These are phyloP conservation scores for Magnolia officinalis DNA, from an alignment of 164 flowering plant genomes.

Conservation along the genomic window DNA sequence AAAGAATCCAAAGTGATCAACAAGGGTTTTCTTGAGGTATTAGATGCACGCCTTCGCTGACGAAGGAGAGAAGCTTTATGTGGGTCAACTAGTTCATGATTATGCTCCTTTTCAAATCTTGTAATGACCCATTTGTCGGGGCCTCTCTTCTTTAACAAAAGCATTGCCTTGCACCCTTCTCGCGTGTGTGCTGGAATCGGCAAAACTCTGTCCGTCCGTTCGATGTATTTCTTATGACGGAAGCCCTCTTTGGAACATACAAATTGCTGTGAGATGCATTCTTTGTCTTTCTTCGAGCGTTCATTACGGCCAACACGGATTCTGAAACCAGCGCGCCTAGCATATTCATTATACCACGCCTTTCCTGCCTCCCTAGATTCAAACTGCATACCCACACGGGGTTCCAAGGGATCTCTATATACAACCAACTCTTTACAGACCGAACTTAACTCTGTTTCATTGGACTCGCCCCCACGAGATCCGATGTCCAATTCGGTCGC, in stretches of 20 bases:
- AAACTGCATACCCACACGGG: not conserved
- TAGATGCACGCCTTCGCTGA: not conserved
- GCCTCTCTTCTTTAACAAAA: conserved; percentile 3
- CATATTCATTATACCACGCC: not conserved
- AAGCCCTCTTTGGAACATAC: conserved; percentile 2
- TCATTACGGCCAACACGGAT: not conserved
- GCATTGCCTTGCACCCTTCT: conserved; percentile 3
- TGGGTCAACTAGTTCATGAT: conserved; percentile 8
- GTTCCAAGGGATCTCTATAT: not conserved
- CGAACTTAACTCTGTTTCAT: not conserved
- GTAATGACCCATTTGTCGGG: conserved; percentile 17
- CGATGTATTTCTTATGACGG: not conserved
- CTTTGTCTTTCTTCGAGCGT: not conserved
- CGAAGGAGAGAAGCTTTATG: conserved; percentile 5
- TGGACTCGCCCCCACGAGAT: not conserved
- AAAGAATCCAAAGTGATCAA: not conserved
- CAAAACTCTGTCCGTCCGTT: not conserved
- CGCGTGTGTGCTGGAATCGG: not conserved
- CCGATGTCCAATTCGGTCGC: not conserved
- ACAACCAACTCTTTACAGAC: not conserved
- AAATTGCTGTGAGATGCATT: not conserved
- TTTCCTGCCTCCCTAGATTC: not conserved
- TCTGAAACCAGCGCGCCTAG: not conserved
- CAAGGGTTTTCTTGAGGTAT: not conserved
- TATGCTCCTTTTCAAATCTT: conserved; percentile 14